Percentiles rank a stretch among this genome's conserved stretches.
These are phyloP conservation scores for Alternaria novae-zelandiae DNA, from an alignment of 2,329 filamentous ascomycete genomes.

Conservation along the genomic window DNA sequence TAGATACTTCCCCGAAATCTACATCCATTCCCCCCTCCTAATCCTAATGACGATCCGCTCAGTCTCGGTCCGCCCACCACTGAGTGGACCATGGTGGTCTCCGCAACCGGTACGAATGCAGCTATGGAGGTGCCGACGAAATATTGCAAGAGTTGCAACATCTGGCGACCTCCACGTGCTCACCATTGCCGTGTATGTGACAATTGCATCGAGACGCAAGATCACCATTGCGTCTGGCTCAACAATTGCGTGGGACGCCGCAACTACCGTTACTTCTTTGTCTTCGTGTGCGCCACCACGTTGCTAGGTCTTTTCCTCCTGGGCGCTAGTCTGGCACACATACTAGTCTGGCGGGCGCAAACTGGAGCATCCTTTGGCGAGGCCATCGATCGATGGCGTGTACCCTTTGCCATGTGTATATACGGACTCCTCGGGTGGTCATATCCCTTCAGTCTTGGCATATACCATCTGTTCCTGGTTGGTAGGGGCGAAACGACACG, in stretches of 20 bases:
- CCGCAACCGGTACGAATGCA: constrained; percentile 73
- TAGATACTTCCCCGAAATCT: constrained; percentile 92
- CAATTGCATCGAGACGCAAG: constrained; percentile 95
- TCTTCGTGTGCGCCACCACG: constrained; percentile 82
- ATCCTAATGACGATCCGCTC: constrained; percentile 80
- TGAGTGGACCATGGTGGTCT: constrained; percentile 92
- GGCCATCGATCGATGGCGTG: constrained; percentile 73
- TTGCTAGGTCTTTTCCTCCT: constrained; percentile 78
- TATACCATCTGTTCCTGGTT: constrained; percentile 91
- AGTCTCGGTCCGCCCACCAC: constrained; percentile 83
- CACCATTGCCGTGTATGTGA: constrained; percentile 98
- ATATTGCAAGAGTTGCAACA: constrained; percentile 96
- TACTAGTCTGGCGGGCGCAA: constrained; percentile 72
- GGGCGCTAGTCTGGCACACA: constrained; percentile 78
- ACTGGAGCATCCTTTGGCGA: constrained; percentile 70
- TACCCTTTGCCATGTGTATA: constrained; percentile 87
- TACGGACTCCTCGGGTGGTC: constrained; percentile 76
- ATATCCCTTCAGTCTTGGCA: constrained; percentile 83
- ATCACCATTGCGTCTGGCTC: constrained; percentile 98
- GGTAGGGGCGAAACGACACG: constrained; percentile 91
- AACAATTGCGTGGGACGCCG: constrained; percentile 97
- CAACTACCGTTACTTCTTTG: constrained; percentile 98
- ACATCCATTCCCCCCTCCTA: constrained; percentile 80
- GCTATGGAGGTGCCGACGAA: constrained; percentile 99
- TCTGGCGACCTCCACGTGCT: constrained; percentile 93